phyloP scores from a whole-genome alignment of 1,139 yeast species.

The Magnusiomyces clavatus region DNA sequence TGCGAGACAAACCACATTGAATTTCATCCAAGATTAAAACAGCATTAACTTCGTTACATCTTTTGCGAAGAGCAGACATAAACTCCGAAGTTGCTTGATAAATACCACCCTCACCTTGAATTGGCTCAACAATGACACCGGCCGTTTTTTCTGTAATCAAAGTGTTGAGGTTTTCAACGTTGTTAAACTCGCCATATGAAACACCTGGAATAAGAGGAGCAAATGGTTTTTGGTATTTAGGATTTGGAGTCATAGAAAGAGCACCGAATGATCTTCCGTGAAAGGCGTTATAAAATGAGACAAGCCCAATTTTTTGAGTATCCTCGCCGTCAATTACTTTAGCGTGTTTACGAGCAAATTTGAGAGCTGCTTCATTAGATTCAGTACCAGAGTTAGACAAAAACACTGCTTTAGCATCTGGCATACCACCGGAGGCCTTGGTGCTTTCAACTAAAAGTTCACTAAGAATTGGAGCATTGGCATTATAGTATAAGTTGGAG shows the following conservation, averaged over 20 bases:
- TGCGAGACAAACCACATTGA: slow-evolving; percentile 92
- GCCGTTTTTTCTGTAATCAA: slow-evolving; percentile 69
- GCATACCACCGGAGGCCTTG: slow-evolving; percentile 65
- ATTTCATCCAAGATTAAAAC: slow-evolving; percentile 88
- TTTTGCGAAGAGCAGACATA: slow-evolving; percentile 52
- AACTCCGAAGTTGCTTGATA: slow-evolving; percentile 59
- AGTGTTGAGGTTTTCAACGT: slow-evolving; percentile 49
- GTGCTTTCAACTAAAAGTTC: slow-evolving; percentile 65
- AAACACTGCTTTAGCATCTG: slow-evolving; percentile 74
- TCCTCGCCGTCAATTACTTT: slow-evolving; percentile 43
- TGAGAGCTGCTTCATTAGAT: slow-evolving; percentile 95
- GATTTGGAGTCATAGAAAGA: slow-evolving; percentile 81
- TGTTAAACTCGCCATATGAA: slow-evolving; percentile 51
- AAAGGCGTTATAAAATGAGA: slow-evolving; percentile 82
- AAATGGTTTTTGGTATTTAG: slow-evolving; percentile 87
- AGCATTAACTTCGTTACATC: slow-evolving; percentile 66
- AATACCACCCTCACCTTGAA: slow-evolving; percentile 98
- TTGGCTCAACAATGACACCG: slow-evolving; percentile 91
- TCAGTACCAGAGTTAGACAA: slow-evolving; percentile 92
- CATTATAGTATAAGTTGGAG: slow-evolving; percentile 77
- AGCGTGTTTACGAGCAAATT: slow-evolving; percentile 88
- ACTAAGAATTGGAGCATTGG: slow-evolving; percentile 76
- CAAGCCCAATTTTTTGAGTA: slow-evolving; percentile 42
- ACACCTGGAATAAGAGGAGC: slow-evolving; percentile 86
- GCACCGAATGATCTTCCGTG: slow-evolving; percentile 97